A percentile compares a stretch with the other conserved stretches of the same genome.
Evolutionary conservation across 306 rosid genomes (phyloP).

Genomic region (Prunus fruticosa): DNA sequence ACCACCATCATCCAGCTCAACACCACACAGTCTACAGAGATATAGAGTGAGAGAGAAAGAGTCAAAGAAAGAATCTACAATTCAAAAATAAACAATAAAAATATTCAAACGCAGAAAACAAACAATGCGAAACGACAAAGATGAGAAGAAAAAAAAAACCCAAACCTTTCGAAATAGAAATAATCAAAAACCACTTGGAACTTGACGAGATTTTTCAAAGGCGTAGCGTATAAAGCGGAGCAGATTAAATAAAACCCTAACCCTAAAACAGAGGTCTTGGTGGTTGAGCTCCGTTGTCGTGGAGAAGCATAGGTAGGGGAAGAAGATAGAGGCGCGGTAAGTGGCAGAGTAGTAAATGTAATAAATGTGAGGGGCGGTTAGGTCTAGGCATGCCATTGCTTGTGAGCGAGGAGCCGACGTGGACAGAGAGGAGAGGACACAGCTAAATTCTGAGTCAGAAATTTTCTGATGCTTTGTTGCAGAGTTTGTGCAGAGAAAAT

Average conservation of each 20-base stretch:
- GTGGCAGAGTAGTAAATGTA: conserved; percentile 58
- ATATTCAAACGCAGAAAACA: conserved; percentile 3
- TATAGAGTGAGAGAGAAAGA: conserved; percentile 18
- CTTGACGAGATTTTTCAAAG: conserved; percentile 25
- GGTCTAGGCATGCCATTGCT: conserved; percentile 28
- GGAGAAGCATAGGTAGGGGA: conserved; percentile 1
- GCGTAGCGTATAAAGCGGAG: conserved; percentile 45
- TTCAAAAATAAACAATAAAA: conserved; percentile 30
- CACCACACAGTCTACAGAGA: conserved; percentile 18
- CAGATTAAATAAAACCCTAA: conserved; percentile 15
- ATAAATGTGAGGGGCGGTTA: conserved; percentile 35
- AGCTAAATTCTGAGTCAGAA: not conserved
- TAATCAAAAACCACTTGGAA: conserved; percentile 22
- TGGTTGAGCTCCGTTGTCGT: conserved; percentile 26
- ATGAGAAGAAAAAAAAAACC: not conserved
- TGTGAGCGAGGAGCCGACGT: conserved; percentile 30
- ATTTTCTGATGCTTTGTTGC: not conserved
- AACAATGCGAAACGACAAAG: conserved; percentile 48
- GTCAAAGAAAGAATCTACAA: conserved; percentile 42
- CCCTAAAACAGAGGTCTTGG: conserved; percentile 31
- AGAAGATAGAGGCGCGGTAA: conserved; percentile 7
- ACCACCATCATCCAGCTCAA: conserved; percentile 20
- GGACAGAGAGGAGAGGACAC: not conserved
- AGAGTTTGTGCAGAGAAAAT: not conserved
- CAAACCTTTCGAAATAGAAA: conserved; percentile 1